A percentile compares a stretch with the other conserved stretches of the same genome.
These are phyloP conservation scores for Metschnikowia anglica DNA, from an alignment of 805 yeast genomes.

Conservation along the genomic window DNA sequence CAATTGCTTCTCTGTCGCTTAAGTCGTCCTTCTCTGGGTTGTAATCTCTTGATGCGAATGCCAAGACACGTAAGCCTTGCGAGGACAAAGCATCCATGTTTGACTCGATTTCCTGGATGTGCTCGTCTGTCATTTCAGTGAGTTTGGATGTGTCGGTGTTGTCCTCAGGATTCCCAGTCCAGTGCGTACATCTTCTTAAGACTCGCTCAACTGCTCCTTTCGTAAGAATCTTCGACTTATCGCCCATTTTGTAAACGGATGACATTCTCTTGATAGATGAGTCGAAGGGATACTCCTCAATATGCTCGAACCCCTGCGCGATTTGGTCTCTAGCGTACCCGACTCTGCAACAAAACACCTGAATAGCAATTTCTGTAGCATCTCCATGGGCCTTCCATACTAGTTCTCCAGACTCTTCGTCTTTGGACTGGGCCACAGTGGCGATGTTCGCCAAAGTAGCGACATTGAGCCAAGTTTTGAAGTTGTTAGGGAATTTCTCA, in stretches of 20 bases:
- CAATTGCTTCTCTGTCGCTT: constrained; percentile 20
- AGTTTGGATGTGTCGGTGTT: constrained; percentile 18
- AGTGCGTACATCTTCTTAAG: constrained; percentile 19
- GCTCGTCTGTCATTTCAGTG: constrained; percentile 19
- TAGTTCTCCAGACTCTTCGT: constrained; percentile 37
- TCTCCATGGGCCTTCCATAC: constrained; percentile 26
- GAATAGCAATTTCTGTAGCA: constrained; percentile 24
- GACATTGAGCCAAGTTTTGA: constrained; percentile 54
- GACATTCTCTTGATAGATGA: constrained; percentile 24
- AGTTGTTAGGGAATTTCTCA: constrained; percentile 25
- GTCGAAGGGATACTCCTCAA: constrained; percentile 22
- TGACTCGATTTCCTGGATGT: constrained; percentile 16
- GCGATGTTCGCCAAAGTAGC: constrained; percentile 85
- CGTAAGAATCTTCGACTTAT: constrained; percentile 16
- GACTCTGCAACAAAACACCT: constrained; percentile 22
- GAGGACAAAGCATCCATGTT: constrained; percentile 23
- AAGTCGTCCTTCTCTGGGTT: constrained; percentile 14
- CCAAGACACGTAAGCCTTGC: constrained; percentile 24
- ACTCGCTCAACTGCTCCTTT: constrained; percentile 24
- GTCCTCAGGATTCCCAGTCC: constrained; percentile 22
- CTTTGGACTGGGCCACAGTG: constrained; percentile 50
- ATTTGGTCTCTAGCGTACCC: constrained; percentile 28
- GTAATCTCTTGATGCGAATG: constrained; percentile 21
- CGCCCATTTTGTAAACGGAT: constrained; percentile 17
- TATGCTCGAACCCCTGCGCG: constrained; percentile 16